Evolutionary conservation across 805 yeast species (phyloP), one percentile per base, ranked within the genome.

Genomic region (Spathaspora hagerdaliae): DNA sequence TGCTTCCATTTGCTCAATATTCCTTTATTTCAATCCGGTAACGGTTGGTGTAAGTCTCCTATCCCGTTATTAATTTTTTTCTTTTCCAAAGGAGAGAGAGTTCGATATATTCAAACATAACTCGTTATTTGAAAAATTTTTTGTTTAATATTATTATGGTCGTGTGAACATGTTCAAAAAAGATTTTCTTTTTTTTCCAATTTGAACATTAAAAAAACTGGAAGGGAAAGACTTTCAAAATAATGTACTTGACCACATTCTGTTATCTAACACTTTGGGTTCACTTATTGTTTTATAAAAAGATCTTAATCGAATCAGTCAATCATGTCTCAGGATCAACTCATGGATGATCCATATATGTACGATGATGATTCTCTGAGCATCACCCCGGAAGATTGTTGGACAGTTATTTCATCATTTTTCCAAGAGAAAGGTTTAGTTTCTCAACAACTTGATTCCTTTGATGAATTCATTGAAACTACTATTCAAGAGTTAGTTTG

Each of bases 351-450:
- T 65, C 86, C 83, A 42, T 86, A 87, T 65, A 81, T 79, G 46
- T 83, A 82, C 63, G 91, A 85, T 55, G 83, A 77, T 52, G 87
- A 79, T 51, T 79, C 84, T 60, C 56, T 56, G 51, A 59, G 63
- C 51, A 88, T 94, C 71, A 90, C 98, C 31, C 87, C 97, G 27
- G 99, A 94, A 73, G 99, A 94, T 75, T 94, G 99, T 70, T 94
- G 99, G 99, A 85, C 96, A 31, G 98, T 94, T 51, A 94, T 94
- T 55, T 86, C 97, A 27, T 81, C 98, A 13, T 94, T 94, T 68
- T 94, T 94, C 77, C 89, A 86, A 69, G 95, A 91, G 61, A 92
- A 91, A 63, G 99, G 99, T 49, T 78, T 94, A 55, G 99, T 94
- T 27, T 90, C 98, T 24, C 99, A 94, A 71, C 99, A 94, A 75